Conservation (phyloP, 2,329 filamentous ascomycete species). For the Torrubiella hemipterigena region DNA sequence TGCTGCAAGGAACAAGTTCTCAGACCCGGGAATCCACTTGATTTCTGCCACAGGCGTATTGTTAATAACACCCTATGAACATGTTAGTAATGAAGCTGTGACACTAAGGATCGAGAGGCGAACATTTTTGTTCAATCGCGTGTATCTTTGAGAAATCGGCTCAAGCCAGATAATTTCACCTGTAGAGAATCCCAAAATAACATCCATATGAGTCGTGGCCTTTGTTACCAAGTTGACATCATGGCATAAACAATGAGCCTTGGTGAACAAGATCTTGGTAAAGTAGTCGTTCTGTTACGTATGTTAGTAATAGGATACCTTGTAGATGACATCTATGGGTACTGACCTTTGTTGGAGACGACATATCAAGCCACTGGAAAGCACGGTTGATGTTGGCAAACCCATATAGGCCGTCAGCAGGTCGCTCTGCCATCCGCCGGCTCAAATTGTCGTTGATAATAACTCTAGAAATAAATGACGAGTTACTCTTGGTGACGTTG, state of each 20-base stretch:
- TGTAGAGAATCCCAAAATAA: constrained; percentile 92
- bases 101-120: too few species aligned
- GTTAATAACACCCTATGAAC: constrained; percentile 68
- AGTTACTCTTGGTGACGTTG: constrained; percentile 97
- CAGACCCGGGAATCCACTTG: constrained; percentile 86
- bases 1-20: constrained; percentile 82
- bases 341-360: constrained; percentile 54
- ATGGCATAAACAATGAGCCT: constrained; percentile 88
- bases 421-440: constrained; percentile 70
- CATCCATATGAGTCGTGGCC: constrained; percentile 66
- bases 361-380: constrained; percentile 91
- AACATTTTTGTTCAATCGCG: constrained; percentile 90
- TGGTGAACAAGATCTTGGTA: constrained; percentile 94
- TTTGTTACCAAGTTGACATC: constrained; percentile 83
- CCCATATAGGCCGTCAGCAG: constrained; percentile 68
- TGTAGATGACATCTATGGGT: not conserved
- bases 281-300: constrained; percentile 63
- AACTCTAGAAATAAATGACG: constrained; percentile 93
- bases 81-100: too few species aligned
- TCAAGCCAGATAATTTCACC: constrained; percentile 99
- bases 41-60: constrained; percentile 76
- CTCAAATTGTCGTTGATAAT: constrained; percentile 75
- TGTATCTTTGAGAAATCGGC: constrained; percentile 90
- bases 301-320: not conserved
- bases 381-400: constrained; percentile 95